Conservation (phyloP, 495 filamentous ascomycete genomes). For the Podospora didyma region DNA sequence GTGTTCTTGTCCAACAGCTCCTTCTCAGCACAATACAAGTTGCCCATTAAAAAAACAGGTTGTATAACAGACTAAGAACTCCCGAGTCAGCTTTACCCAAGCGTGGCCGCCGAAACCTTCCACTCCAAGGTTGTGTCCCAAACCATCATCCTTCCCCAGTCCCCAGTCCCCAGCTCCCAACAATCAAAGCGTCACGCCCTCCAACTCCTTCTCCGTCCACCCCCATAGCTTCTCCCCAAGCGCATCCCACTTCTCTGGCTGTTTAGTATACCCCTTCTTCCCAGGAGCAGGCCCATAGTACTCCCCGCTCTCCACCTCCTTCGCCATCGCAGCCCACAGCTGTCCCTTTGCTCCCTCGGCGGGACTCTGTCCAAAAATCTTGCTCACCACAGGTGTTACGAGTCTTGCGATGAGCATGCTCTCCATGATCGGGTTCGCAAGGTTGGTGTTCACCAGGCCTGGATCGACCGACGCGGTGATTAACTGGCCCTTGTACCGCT, state of each 20-base stretch:
- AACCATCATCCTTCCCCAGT: too few relatives aligned
- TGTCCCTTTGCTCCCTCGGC: conserved; percentile 55
- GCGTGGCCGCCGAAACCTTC: too few relatives aligned
- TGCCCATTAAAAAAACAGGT: too few relatives aligned
- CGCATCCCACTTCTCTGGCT: conserved; percentile 1
- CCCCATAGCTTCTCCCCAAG: conserved; percentile 48
- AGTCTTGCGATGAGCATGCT: not conserved
- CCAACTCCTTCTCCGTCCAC: conserved; percentile 52
- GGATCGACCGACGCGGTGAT: conserved; percentile 56
- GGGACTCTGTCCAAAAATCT: conserved; percentile 25
- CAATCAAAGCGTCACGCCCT: not conserved
- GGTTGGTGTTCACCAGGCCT: conserved; percentile 56
- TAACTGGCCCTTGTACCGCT: conserved; percentile 49
- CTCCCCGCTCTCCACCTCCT: conserved; percentile 32
- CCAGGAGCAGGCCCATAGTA: conserved; percentile 29
- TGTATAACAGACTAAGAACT: too few relatives aligned
- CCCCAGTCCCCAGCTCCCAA: too few relatives aligned
- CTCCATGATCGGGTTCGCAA: conserved; percentile 30
- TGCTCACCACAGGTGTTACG: conserved; percentile 10
- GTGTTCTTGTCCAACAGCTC: too few relatives aligned
- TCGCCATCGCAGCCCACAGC: conserved; percentile 53
- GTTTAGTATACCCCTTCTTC: not conserved
- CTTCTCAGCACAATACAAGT: too few relatives aligned
- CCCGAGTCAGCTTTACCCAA: too few relatives aligned
- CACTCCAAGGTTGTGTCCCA: too few relatives aligned